These are phyloP conservation scores for Monosporascus sp. DNA, from an alignment of 2,329 filamentous ascomycete species.

Conservation along the genomic window DNA sequence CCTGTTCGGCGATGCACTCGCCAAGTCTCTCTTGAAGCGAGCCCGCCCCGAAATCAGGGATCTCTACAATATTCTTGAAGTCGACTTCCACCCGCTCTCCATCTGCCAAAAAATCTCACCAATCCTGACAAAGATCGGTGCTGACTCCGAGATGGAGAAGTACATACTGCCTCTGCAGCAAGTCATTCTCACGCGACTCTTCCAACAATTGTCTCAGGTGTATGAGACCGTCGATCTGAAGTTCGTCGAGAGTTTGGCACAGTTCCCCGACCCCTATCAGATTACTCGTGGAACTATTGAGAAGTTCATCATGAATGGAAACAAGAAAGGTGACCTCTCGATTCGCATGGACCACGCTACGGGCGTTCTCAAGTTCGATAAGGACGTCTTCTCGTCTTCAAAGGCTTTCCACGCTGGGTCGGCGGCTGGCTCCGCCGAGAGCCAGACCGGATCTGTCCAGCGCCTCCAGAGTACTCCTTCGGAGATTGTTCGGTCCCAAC, in stretches of 20 bases:
- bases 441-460: constrained; percentile 79
- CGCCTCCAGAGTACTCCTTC: constrained; percentile 95
- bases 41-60: constrained; percentile 92
- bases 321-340: constrained; percentile 97
- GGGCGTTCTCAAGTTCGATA: constrained; percentile 93
- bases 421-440: constrained; percentile 80
- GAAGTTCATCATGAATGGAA: constrained; percentile 99
- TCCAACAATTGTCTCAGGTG: constrained; percentile 98
- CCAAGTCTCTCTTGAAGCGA: constrained; percentile 90
- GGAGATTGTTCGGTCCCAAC: constrained; percentile 93
- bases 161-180: constrained; percentile 95
- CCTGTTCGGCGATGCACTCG: constrained; percentile 92
- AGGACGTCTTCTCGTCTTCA: constrained; percentile 94
- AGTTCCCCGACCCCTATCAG: constrained; percentile 96
- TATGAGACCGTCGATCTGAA: constrained; percentile 95
- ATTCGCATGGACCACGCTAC: constrained; percentile 96
- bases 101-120: constrained; percentile 99
- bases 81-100: constrained; percentile 96
- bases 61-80: constrained; percentile 97
- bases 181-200: constrained; percentile 94
- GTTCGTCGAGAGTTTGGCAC: constrained; percentile 88
- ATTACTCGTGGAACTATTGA: constrained; percentile 87
- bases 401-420: constrained; percentile 87
- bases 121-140: constrained; percentile 88
- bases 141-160: constrained; percentile 93